phyloP scores from a whole-genome alignment of 768 basidiomycete genomes.

The Kondoa malvinella region DNA sequence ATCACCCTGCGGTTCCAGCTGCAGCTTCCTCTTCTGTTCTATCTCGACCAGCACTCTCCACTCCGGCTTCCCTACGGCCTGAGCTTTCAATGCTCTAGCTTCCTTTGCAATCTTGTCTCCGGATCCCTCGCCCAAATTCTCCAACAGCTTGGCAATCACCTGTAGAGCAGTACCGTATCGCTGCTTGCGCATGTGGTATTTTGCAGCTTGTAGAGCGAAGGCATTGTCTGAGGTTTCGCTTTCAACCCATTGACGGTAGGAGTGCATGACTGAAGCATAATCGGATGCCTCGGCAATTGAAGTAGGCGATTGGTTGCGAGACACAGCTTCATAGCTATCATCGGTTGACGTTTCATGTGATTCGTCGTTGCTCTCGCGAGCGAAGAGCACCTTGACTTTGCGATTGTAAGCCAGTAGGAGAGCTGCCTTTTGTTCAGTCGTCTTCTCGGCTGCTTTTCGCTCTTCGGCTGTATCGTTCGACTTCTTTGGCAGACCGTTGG shows the following conservation, averaged over 20 bases:
- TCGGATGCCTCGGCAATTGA: background rate
- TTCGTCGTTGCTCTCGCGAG: background rate
- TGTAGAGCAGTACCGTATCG: slow-evolving; percentile 1
- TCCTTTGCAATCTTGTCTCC: background rate
- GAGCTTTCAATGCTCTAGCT: background rate
- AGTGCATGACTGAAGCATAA: background rate
- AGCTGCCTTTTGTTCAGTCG: background rate
- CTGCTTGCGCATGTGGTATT: background rate
- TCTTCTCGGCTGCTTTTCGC: slow-evolving; percentile 13
- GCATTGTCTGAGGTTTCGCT: background rate
- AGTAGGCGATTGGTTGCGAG: background rate
- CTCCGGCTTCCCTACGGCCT: background rate
- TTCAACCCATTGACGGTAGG: background rate
- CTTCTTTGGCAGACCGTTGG: slow-evolving; percentile 7
- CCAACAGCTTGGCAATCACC: background rate
- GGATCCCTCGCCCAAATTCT: slow-evolving; percentile 7
- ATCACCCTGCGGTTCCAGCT: slow-evolving; percentile 1
- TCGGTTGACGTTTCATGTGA: background rate
- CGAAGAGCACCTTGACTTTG: background rate
- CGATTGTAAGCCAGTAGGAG: slow-evolving; percentile 5
- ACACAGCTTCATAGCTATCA: background rate
- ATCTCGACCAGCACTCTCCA: slow-evolving; percentile 1
- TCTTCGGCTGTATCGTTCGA: slow-evolving; percentile 10
- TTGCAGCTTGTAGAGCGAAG: background rate
- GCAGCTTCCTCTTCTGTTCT: background rate